Evolutionary conservation across 331 rosid genomes (phyloP).

Genomic region (Stylosanthes scabra): DNA sequence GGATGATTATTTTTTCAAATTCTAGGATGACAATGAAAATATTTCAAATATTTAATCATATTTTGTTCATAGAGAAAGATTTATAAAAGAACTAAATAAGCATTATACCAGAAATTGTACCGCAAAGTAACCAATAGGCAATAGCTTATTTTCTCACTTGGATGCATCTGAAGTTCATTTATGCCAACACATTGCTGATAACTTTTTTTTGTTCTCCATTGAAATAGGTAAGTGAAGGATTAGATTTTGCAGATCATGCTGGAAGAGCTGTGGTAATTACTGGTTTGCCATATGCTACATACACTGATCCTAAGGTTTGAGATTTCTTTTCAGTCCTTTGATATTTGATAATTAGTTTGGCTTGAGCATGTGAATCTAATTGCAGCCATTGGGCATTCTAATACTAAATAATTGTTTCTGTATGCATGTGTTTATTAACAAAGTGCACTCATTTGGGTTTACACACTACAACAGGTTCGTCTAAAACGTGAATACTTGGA

Average conservation of each 20-base stretch:
- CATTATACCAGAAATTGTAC: slow-evolving; percentile 31
- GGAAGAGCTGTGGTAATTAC: slow-evolving; percentile 97
- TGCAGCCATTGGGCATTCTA: slow-evolving; percentile 23
- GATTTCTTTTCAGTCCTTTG: neutral
- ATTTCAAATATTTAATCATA: slow-evolving; percentile 18
- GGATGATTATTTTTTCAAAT: slow-evolving; percentile 2
- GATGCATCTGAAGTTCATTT: slow-evolving; percentile 28
- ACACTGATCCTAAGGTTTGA: slow-evolving; percentile 90
- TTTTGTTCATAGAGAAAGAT: slow-evolving; percentile 11
- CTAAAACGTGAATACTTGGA: slow-evolving; percentile 92
- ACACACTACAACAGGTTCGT: slow-evolving; percentile 68
- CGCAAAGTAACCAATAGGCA: slow-evolving; percentile 30
- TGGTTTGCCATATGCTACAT: slow-evolving; percentile 91
- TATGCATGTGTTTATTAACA: slow-evolving; percentile 14
- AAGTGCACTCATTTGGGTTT: slow-evolving; percentile 36
- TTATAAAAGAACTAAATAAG: slow-evolving; percentile 1
- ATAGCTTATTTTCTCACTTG: slow-evolving; percentile 23
- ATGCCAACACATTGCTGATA: slow-evolving; percentile 31
- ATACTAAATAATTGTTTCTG: slow-evolving; percentile 29
- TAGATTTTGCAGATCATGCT: slow-evolving; percentile 98
- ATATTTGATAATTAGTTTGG: slow-evolving; percentile 21
- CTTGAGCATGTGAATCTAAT: slow-evolving; percentile 26
- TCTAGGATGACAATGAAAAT: slow-evolving; percentile 11
- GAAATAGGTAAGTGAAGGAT: slow-evolving; percentile 94
- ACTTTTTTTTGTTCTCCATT: slow-evolving; percentile 25